Evolutionary conservation across 345 rosid species (phyloP), one percentile per base, ranked within the genome.

Genomic region (Sisymbrium altissimum): DNA sequence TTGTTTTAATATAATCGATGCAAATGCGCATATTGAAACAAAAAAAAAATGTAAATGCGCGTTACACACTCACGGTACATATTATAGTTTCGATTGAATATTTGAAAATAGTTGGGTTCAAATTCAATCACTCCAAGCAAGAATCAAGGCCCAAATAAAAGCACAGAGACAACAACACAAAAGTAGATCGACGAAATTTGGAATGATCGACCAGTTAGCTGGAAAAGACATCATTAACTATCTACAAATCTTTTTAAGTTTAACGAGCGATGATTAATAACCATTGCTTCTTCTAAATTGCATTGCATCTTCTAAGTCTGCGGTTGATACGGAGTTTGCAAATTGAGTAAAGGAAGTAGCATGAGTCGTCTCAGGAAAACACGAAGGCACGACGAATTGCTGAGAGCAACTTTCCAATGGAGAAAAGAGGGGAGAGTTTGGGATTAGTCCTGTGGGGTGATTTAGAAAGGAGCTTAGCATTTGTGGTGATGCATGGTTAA

Each of bases 321-420:
- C 41, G 17, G 74, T 19, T 3, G 64, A 43, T 0, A 9, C 33
- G 43, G 74, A 68, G 6, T 60, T 67, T 19, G 68, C 29, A 43
- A 66, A 50, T 13, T 40, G 68, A 49, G 60, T 18, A 38, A 58
- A 57, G 40, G 63, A 50, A 60, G 52, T 75, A 75, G 73, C 15
- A 13, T 67, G 78, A 68, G 54, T 15, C 21, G 62, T 23, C 30
- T 53, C 74, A 52, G 78, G 67, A 67, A 49, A 43, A 67, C 54
- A 74, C 3, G 62, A 58, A 30, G 73, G 78, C 73, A 60, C 62
- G 1, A 38, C 43, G 23, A 38, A 39, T 23, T 7, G 64, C 19
- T 62, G 68, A 58, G 62, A 67, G 38, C 55, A 59, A 23, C 15
- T 52, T 40, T 60, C 79, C 56, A 75, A 13, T 11, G 79, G 68